phyloP scores from a whole-genome alignment of 1,284 basidiomycete genomes.

The Microbotryum lychnidis-dioicae region DNA sequence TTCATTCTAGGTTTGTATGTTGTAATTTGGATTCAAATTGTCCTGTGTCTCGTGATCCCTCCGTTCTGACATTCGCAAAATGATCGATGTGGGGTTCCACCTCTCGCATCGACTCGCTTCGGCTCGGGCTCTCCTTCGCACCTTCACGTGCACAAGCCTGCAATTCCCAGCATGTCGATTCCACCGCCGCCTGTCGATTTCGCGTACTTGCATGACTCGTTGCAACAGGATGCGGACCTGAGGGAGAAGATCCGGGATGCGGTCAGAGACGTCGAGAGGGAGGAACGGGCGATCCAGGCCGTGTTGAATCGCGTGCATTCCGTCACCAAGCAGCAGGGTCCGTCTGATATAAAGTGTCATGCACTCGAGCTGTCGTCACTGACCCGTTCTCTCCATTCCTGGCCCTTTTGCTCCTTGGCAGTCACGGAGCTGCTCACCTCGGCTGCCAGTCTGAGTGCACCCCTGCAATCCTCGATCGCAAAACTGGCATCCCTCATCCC shows the following conservation, averaged over 20 bases:
- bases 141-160: too few relatives aligned
- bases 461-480: conserved; percentile 13
- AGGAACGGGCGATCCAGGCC: conserved; percentile 10
- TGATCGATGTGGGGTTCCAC: too few relatives aligned
- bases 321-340: conserved; percentile 6
- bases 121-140: neutral
- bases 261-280: conserved; percentile 21
- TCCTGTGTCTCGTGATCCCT: too few relatives aligned
- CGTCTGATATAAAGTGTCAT: neutral
- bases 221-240: conserved; percentile 23
- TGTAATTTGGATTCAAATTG: too few relatives aligned
- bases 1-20: too few relatives aligned
- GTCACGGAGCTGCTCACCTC: conserved; percentile 18
- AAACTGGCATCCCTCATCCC: conserved; percentile 46
- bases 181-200: conserved; percentile 14
- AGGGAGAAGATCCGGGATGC: conserved; percentile 28
- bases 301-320: conserved; percentile 19
- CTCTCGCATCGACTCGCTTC: neutral
- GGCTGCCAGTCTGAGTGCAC: conserved; percentile 21
- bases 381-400: neutral
- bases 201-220: conserved; percentile 13
- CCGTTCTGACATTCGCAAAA: too few relatives aligned
- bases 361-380: neutral
- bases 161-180: too few relatives aligned
- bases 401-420: neutral